Evolutionary conservation across 106 monocot species (phyloP).

Genomic region (Platanthera zijinensis): DNA sequence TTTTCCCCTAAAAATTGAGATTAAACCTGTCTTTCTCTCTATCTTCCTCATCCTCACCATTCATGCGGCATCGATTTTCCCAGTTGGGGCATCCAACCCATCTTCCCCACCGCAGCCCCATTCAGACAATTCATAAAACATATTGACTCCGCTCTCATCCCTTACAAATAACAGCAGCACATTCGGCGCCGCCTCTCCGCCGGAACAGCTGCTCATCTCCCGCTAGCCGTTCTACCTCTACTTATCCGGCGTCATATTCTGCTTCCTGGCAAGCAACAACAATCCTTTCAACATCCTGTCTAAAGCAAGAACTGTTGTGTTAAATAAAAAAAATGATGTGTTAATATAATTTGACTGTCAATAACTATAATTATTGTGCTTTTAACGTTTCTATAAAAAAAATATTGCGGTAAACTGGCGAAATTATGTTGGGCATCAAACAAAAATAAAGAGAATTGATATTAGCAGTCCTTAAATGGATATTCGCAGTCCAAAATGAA

Average conservation of each 20-base stretch:
- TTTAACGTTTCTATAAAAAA: too few relatives aligned
- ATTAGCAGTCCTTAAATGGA: too few relatives aligned
- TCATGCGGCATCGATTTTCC: slow-evolving; percentile 18
- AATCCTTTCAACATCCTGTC: too few relatives aligned
- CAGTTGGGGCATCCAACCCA: neutral
- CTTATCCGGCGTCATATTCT: slow-evolving; percentile 65
- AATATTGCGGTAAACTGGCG: too few relatives aligned
- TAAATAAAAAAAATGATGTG: too few relatives aligned
- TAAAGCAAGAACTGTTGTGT: too few relatives aligned
- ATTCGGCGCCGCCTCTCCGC: neutral
- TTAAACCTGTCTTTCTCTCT: neutral
- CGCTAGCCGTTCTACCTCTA: slow-evolving; percentile 74
- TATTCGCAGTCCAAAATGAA: too few relatives aligned
- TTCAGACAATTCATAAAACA: slow-evolving; percentile 1
- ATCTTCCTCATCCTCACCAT: slow-evolving; percentile 50
- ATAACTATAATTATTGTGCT: too few relatives aligned
- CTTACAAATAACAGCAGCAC: neutral
- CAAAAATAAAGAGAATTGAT: too few relatives aligned
- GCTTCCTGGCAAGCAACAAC: slow-evolving; percentile 74
- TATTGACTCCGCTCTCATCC: neutral
- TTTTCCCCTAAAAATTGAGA: neutral
- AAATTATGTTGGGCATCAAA: too few relatives aligned
- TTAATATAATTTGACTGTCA: too few relatives aligned
- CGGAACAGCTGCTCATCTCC: neutral
- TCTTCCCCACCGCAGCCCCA: too few relatives aligned